These are phyloP conservation scores for Biancaea sappan DNA, from an alignment of 306 rosid species.

Conservation along the genomic window DNA sequence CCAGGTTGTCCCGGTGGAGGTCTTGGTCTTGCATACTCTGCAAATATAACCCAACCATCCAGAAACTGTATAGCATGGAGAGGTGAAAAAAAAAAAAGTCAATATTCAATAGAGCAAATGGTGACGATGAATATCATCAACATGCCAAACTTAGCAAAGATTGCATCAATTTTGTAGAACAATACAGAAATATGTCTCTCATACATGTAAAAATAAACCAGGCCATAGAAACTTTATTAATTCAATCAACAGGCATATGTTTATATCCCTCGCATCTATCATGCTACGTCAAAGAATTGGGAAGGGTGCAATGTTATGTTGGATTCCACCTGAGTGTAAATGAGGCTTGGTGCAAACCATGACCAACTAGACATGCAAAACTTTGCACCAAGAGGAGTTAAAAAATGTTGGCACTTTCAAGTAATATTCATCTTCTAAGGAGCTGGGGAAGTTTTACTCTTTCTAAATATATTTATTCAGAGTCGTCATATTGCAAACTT, in stretches of 20 bases:
- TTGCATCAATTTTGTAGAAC: not conserved
- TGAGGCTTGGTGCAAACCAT: not conserved
- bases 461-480: not conserved
- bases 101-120: not conserved
- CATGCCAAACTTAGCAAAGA: slow-evolving; percentile 2
- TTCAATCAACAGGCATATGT: slow-evolving; percentile 4
- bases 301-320: not conserved
- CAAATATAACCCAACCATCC: slow-evolving; percentile 99
- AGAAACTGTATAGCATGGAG: slow-evolving; percentile 59
- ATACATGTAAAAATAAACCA: slow-evolving; percentile 7
- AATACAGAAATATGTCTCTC: not conserved
- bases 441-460: not conserved
- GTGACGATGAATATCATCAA: not conserved
- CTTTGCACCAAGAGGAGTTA: slow-evolving; percentile 1
- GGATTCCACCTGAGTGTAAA: not conserved
- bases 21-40: slow-evolving; percentile 93
- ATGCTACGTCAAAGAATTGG: not conserved
- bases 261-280: slow-evolving; percentile 3
- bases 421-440: not conserved
- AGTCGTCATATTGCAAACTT: not conserved
- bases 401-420: not conserved
- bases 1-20: slow-evolving; percentile 47
- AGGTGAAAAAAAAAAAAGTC: not conserved
- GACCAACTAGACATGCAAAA: not conserved
- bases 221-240: not conserved